These are phyloP conservation scores for Hortiboletus rubellus DNA, from an alignment of 1,284 basidiomycete genomes.

Conservation along the genomic window DNA sequence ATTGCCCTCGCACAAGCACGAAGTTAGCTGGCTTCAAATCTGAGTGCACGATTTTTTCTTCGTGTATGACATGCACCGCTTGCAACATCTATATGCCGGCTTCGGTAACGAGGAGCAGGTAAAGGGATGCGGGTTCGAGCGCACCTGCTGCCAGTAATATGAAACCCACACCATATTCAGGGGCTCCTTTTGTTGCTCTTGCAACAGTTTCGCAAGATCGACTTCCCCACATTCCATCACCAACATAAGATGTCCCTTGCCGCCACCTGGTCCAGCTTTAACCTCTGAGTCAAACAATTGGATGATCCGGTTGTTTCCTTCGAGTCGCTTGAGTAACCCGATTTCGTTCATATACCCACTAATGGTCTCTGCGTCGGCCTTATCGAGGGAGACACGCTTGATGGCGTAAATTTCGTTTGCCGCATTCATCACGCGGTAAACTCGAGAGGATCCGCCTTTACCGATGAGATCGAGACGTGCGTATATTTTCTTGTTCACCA, in stretches of 20 bases:
- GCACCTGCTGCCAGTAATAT: constrained; percentile 93
- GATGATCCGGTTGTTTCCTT: constrained; percentile 88
- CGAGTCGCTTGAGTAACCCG: constrained; percentile 78
- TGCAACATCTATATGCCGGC: constrained; percentile 76
- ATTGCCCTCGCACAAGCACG: constrained; percentile 87
- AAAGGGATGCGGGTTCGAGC: constrained; percentile 13
- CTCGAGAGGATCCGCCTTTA: constrained; percentile 91
- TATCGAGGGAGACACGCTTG: constrained; percentile 86
- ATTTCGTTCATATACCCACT: constrained; percentile 96
- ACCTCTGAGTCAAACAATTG: constrained; percentile 86
- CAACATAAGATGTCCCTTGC: constrained; percentile 70
- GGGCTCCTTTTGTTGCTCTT: constrained; percentile 78
- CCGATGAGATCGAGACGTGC: constrained; percentile 85
- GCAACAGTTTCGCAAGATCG: constrained; percentile 79
- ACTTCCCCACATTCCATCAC: constrained; percentile 96
- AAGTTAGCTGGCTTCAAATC: constrained; percentile 97
- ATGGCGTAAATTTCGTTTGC: constrained; percentile 82
- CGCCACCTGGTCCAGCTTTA: constrained; percentile 58
- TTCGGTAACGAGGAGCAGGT: constrained; percentile 1
- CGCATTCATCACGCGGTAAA: constrained; percentile 82
- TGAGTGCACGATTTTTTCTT: constrained; percentile 95
- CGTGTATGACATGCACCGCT: constrained; percentile 93
- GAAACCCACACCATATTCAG: constrained; percentile 91
- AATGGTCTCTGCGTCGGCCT: constrained; percentile 83
- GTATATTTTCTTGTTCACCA: constrained; percentile 75